Conservation (phyloP, 352 stramenopile species). For the Pelagophyceae sp. region DNA sequence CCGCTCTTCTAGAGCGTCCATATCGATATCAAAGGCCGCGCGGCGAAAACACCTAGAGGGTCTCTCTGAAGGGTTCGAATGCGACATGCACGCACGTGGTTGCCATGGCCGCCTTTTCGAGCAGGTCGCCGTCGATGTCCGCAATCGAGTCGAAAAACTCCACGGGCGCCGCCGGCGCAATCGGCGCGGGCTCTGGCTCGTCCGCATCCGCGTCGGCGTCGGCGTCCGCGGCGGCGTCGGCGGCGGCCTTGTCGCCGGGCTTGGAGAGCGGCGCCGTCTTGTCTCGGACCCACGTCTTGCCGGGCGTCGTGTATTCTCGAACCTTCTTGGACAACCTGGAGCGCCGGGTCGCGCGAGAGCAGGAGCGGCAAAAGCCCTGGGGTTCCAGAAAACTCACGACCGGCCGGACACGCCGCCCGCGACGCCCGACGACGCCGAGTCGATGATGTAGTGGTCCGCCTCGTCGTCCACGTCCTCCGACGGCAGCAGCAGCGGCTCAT, state of each 20-base stretch:
- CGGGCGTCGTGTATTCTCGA: neutral
- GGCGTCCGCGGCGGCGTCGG: neutral
- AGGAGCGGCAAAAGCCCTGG: neutral
- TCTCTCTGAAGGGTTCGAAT: neutral
- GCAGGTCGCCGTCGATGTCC: neutral
- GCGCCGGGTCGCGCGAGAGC: no score
- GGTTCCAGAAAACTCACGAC: neutral
- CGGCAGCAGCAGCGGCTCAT: neutral
- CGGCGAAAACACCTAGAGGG: neutral
- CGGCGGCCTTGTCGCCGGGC: neutral
- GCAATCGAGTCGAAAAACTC: no score
- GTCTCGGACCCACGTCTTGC: slow-evolving; percentile 1
- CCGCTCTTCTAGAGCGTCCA: slow-evolving; percentile 17
- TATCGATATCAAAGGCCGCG: slow-evolving; percentile 28
- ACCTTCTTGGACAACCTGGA: no score
- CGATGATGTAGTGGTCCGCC: neutral
- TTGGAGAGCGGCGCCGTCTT: neutral
- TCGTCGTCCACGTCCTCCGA: neutral
- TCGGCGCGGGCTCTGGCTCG: neutral
- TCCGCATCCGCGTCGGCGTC: neutral
- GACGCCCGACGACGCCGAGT: neutral
- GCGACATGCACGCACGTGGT: neutral
- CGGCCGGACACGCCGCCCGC: neutral
- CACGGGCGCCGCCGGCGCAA: no score
- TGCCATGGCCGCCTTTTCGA: neutral